Evolutionary conservation across 2,329 filamentous ascomycete genomes (phyloP), one percentile per base, ranked within the genome.

Genomic region (Ceratocystis eucalypticola): DNA sequence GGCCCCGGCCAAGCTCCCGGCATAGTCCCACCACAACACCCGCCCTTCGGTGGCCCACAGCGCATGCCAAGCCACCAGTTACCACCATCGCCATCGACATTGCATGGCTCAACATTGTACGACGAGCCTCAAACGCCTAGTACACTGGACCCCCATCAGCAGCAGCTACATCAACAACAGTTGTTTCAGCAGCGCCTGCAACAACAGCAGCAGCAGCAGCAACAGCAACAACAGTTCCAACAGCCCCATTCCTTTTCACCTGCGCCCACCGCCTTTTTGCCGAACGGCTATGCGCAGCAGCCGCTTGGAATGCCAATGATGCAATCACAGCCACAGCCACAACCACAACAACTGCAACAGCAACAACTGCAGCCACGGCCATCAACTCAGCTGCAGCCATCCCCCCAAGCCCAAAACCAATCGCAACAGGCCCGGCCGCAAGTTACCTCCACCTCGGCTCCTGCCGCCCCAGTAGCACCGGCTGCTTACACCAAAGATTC

Each of bases 271-370:
- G 17, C 61, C 8, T 17, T 30, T 45, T 30, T 45, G 15, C 15
- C 44, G 8, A 25, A 59, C 25, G 53, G 53, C 25, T 59, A 37
- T 37, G 53, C 53, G 20, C 61, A 62, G 17, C 61, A 65, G 22
- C 45, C 20, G 22, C 17, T n/a, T 17, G 15, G 17, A 12, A 41
- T 41, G 53, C 50, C 30, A 41, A 33, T 25, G 37, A 61, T 61
- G 33, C 45, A 61, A 41, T 28, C 22, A 28, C 55, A 45, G 7
- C 46, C 41, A 7, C 66, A 59, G 57, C 22, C 46, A 17, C 63
- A 65, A n/a, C 37, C 37, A 7, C 66, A 65, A 25, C 66, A 45
- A 5, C 62, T 62, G 5, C 55, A 61, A 53, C 37, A 65, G 10
- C 59, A 46, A 8, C 66, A 66, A 30, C 48, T n/a, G 7, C 30